These are phyloP conservation scores for Diplogelasinospora grovesii DNA, from an alignment of 495 filamentous ascomycete genomes.

Conservation along the genomic window DNA sequence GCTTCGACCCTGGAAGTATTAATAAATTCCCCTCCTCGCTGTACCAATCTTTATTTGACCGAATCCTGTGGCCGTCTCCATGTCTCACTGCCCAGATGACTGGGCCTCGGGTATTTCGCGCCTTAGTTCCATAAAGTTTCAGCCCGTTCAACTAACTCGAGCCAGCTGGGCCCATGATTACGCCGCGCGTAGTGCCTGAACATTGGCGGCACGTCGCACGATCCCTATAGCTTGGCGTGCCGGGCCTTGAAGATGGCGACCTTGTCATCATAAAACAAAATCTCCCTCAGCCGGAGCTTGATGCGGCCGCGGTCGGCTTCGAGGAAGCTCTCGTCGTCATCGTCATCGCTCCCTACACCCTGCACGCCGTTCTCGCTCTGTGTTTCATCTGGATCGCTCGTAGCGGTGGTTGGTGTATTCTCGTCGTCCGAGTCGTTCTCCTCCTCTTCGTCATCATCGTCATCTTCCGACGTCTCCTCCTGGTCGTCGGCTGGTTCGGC, in stretches of 20 bases:
- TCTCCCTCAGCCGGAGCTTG: conserved; percentile 68
- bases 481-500: conserved; percentile 27
- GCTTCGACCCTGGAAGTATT: too few relatives aligned
- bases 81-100: too few relatives aligned
- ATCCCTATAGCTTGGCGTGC: conserved; percentile 62
- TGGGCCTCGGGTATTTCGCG: too few relatives aligned
- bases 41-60: too few relatives aligned
- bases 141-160: too few relatives aligned
- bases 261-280: conserved; percentile 85
- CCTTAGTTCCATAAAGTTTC: too few relatives aligned
- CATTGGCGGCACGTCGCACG: too few relatives aligned
- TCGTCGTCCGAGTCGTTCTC: conserved; percentile 43
- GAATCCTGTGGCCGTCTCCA: too few relatives aligned
- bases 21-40: too few relatives aligned
- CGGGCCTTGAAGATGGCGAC: conserved; percentile 77
- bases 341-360: conserved; percentile 37
- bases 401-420: conserved; percentile 31
- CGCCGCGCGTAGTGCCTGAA: too few relatives aligned
- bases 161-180: too few relatives aligned
- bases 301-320: conserved; percentile 32
- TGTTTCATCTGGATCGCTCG: conserved; percentile 30
- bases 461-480: conserved; percentile 9
- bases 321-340: conserved; percentile 49
- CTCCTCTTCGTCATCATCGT: conserved; percentile 32
- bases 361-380: conserved; percentile 35